A percentile compares a stretch with the other conserved stretches of the same genome.
Evolutionary conservation across 2,329 filamentous ascomycete species (phyloP).

Genomic region (Lachnellula cervina): DNA sequence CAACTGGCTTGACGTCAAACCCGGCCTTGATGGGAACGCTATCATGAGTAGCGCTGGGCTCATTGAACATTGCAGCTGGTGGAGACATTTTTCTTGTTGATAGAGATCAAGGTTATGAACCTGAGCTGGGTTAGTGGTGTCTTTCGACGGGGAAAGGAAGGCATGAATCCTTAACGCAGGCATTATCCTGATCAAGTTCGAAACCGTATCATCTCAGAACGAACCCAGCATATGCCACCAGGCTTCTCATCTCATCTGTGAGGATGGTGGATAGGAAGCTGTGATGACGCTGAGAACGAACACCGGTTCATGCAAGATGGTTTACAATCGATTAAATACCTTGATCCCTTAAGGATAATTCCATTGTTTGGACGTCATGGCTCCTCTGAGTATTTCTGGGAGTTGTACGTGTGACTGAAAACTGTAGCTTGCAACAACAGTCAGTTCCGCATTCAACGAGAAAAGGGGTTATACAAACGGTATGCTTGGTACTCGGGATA

Average conservation of each 20-base stretch:
- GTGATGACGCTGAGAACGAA: conserved; percentile 39
- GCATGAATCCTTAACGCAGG: conserved; percentile 98
- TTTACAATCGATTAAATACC: conserved; percentile 37
- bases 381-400: conserved; percentile 15
- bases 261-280: conserved; percentile 29
- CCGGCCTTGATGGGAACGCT: conserved; percentile 35
- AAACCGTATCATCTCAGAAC: conserved; percentile 86
- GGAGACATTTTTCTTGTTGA: conserved; percentile 64
- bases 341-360: conserved; percentile 32
- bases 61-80: conserved; percentile 61
- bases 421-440: neutral
- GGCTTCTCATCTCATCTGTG: conserved; percentile 25
- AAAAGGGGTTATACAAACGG: neutral
- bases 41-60: conserved; percentile 28
- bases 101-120: conserved; percentile 32
- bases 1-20: conserved; percentile 44
- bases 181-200: conserved; percentile 98
- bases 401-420: conserved; percentile 21
- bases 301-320: conserved; percentile 61
- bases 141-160: conserved; percentile 44
- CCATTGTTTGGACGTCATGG: conserved; percentile 30
- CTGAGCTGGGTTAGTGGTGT: conserved; percentile 39
- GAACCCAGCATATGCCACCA: conserved; percentile 30
- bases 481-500: neutral
- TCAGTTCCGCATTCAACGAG: neutral